Evolutionary conservation across 495 filamentous ascomycete genomes (phyloP), one percentile per base, ranked within the genome.

Genomic region (Letharia lupina): DNA sequence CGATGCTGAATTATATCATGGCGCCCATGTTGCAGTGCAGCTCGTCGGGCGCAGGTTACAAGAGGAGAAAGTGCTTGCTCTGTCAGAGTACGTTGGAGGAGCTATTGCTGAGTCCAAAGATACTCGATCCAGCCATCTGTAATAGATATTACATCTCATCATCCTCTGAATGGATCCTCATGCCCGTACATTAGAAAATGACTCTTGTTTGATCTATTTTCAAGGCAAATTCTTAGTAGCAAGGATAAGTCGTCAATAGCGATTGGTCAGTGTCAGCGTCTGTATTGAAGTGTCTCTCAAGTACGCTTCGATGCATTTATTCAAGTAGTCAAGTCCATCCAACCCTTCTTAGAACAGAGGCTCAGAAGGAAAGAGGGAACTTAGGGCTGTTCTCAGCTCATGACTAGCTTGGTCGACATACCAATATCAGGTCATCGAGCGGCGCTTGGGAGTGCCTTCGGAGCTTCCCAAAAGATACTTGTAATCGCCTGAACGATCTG

Each of bases 11-110:
- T 70, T 77, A 0, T 84, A 83, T 47, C 74, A 86, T 69, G 83
- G 82, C 0, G 81, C 83, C 56, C 82, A 81, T 11, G 81, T 83
- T 35, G 78, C 75, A 8, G 67, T 86, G 18, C 84, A 86, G 67
- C 64, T 86, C 0, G 69, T 84, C 18, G 79, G 81, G 20, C 74
- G 80, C 31, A 75, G 78, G 45, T 68, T 82, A 33, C 77, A 83
- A 65, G 82, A 85, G 64, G 82, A 85, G 74, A 84, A 84, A 69
- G 76, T 81, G 45, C 66, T 81, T 57, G 76, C 73, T 8, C 50
- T 81, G 37, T 77, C 76, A 12, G 77, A 81, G 48, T 50, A 66
- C n/a, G 50, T 69, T 60, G 67, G 67, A 40, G 45, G 63, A 31
- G 67, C 52, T 4, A 28, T 68, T 42, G 23, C 15, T 31, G 39